Base-by-base conservation (phyloP, 1,139 yeast species). In the Kodamaea sp. region DNA sequence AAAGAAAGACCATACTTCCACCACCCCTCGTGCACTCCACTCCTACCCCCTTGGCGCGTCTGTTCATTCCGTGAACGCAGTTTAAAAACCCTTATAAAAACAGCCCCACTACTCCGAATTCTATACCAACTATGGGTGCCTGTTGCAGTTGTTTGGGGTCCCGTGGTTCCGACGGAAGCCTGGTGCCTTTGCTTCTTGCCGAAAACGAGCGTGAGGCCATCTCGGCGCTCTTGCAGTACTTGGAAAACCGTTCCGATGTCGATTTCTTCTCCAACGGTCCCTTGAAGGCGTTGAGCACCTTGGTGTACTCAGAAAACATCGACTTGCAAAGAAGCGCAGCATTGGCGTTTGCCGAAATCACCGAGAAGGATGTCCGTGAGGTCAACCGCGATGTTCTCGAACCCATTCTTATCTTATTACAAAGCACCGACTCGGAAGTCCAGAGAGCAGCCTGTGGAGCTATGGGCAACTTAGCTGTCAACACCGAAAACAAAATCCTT, bases 381-480 rank as follows among this genome's bases (percentile, higher is more conserved):
- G 97, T 92, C 22, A 83, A 84, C 49, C 73, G 95, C 42, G 95
- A 88, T 47, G 97, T 92, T 3, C 70, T 92, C 48, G 97, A 92
- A 58, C 98, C 98, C 29, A 89, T 92, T 32, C 71, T 92, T 41
- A 86, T 89, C 34, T 72, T 92, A 33, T 70, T 94, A 46, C 96
- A 90, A 61, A 80, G 87, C 46, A 74, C 84, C 15, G 98, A 92
- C 59, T 77, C 90, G 34, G 98, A 92, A 63, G 96, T 92, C 22
- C 98, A 92, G 63, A 76, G 97, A 39, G 98, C 98, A 4, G 97
- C 98, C 0, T 92, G 97, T 61, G 99, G 98, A 2, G 98, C 99
- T 2, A 70, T 92, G 46, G 98, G 99, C 7, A 92, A 92, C 53
- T 70, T 92, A 52, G 99, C 99, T 1, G 98, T 94, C 28, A 89